Base-by-base conservation (phyloP, 352 stramenopile genomes). In the Phytophthora constricta region DNA sequence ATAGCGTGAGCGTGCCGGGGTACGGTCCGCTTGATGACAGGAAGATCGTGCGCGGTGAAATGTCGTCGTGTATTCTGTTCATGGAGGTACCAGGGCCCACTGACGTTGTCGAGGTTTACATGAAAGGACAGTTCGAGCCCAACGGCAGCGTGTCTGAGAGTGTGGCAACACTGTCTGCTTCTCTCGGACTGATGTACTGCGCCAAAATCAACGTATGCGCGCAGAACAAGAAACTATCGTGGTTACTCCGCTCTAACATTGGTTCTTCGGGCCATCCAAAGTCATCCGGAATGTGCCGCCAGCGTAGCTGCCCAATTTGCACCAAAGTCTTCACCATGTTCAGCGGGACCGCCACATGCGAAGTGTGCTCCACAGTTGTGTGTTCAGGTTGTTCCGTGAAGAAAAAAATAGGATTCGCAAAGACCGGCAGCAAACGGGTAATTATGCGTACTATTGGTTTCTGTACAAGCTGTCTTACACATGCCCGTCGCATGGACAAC, bases 31-130 rank as follows among this genome's bases (percentile, higher is more conserved):
- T 90, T 14, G 51, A 68, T 3, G 63, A 82, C 33, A 51, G 60
- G 43, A 69, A 76, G 52, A 67, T 83, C 25, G 49, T 84, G 5
- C 77, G 75, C 20, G 74, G 50, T 17, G 62, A 70, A 10, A 53
- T 81, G 5, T 82, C 74, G 37, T 76, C 62, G 22, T 86, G 77
- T 48, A 68, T 74, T 17, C 45, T 86, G 45, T 86, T 74, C 61
- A 67, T 68, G 16, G 58, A 83, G 47, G 42, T 74, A 1, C 63
- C 69, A 9, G 55, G 63, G 0, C 33, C 55, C 3, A 26, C 52
- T 26, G 66, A 54, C 27, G 47, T 39, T 10, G 72, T 84, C 26
- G 54, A 81, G 19, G 66, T 82, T 2, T 81, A 71, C 56, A 73
- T 77, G 55, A 79, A 68, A 22, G 74, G 66, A 53, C 55, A 50